Evolutionary conservation across 192 early-diverging fungal genomes (phyloP).

Genomic region (Paraglomus brasilianum): DNA sequence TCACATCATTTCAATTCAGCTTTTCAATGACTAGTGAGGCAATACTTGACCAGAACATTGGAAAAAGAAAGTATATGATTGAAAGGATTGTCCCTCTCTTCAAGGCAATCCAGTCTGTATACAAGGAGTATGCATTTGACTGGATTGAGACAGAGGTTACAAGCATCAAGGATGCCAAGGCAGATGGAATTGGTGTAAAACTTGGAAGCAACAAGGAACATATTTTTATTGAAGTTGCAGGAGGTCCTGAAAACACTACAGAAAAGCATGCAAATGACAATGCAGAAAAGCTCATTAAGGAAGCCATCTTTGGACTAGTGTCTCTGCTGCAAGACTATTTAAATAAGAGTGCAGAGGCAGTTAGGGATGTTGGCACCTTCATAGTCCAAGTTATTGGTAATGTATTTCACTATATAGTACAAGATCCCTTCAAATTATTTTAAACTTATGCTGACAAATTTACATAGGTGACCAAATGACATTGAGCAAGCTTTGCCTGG

Average conservation of each 20-base stretch:
- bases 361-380: slow-evolving; percentile 11
- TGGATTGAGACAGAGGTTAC: slow-evolving; percentile 20
- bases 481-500: not conserved
- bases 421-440: not conserved
- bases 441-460: slow-evolving; percentile 14
- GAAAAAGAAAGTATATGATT: slow-evolving; percentile 19
- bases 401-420: not conserved
- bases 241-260: not conserved
- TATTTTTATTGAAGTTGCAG: slow-evolving; percentile 10
- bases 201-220: slow-evolving; percentile 19
- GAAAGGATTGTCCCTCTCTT: slow-evolving; percentile 24
- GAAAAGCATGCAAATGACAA: not conserved
- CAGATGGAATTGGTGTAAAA: slow-evolving; percentile 10
- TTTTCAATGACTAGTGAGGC: slow-evolving; percentile 14
- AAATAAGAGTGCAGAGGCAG: slow-evolving; percentile 12
- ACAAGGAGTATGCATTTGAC: slow-evolving; percentile 17
- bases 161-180: slow-evolving; percentile 18
- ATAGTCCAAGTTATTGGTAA: slow-evolving; percentile 30
- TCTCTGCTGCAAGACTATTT: slow-evolving; percentile 23
- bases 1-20: slow-evolving; percentile 6
- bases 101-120: slow-evolving; percentile 24
- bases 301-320: slow-evolving; percentile 24
- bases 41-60: not conserved
- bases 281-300: slow-evolving; percentile 7
- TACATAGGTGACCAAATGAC: slow-evolving; percentile 22